Evolutionary conservation across 352 stramenopile species (phyloP).

Genomic region (Phytophthora hybrid): DNA sequence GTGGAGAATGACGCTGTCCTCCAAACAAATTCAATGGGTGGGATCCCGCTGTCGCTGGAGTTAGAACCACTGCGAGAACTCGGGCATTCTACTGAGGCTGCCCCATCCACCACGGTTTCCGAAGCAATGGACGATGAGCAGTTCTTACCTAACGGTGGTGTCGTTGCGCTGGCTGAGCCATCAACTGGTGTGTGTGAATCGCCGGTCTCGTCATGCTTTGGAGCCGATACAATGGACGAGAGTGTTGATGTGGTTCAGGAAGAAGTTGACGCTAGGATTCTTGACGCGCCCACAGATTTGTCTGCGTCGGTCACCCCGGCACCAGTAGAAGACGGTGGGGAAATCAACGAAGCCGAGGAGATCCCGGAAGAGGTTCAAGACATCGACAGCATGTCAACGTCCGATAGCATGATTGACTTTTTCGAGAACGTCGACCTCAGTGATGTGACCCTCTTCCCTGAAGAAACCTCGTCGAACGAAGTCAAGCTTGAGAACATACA

Average conservation of each 20-base stretch:
- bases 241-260: not conserved
- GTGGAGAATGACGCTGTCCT: not conserved
- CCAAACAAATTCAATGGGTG: not conserved
- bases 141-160: not conserved
- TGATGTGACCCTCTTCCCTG: not conserved
- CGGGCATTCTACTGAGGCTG: not conserved
- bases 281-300: not conserved
- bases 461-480: not conserved
- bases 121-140: not conserved
- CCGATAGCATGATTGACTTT: not conserved
- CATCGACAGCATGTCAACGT: not conserved
- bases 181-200: not conserved
- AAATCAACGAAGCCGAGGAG: not conserved
- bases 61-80: not conserved
- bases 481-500: not conserved
- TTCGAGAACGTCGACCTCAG: slow-evolving; percentile 24
- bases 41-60: not conserved
- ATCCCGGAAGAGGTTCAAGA: not conserved
- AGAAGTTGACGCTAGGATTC: too few relatives aligned
- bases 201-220: not conserved
- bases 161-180: not conserved
- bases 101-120: not conserved
- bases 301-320: not conserved
- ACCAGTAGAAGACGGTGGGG: not conserved
- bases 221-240: not conserved